Evolutionary conservation across 2,329 filamentous ascomycete species (phyloP).

Genomic region (Helotiales sp.): DNA sequence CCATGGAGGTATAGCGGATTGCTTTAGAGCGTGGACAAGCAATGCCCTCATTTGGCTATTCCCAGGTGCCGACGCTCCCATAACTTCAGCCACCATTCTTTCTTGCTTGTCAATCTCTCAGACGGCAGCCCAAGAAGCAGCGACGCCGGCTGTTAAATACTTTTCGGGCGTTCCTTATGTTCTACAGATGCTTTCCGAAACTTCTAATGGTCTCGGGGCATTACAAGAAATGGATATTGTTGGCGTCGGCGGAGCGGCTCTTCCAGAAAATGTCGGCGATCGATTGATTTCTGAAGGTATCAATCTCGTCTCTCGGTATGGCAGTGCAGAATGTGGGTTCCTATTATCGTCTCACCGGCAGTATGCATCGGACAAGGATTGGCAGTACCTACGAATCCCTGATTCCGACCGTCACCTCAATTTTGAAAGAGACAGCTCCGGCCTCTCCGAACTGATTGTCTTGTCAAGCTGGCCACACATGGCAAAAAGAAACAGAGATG

Average conservation of each 20-base stretch:
- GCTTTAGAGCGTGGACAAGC: conserved; percentile 65
- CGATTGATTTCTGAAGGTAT: conserved; percentile 55
- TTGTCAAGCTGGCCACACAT: conserved; percentile 61
- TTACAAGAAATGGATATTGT: conserved; percentile 62
- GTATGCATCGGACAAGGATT: conserved; percentile 59
- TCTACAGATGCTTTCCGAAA: conserved; percentile 56
- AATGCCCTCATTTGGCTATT: conserved; percentile 66
- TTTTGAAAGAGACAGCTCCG: conserved; percentile 52
- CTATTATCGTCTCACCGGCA: conserved; percentile 65
- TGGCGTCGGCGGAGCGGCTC: conserved; percentile 65
- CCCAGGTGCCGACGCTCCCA: conserved; percentile 58
- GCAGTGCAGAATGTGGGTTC: conserved; percentile 70
- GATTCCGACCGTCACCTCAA: conserved; percentile 43
- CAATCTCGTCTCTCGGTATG: conserved; percentile 65
- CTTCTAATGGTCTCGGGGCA: conserved; percentile 47
- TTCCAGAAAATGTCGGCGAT: conserved; percentile 59
- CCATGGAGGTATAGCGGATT: conserved; percentile 67
- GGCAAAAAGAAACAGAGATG: conserved; percentile 60
- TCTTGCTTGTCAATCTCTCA: conserved; percentile 48
- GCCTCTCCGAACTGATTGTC: conserved; percentile 60
- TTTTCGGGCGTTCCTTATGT: conserved; percentile 68
- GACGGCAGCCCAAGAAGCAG: conserved; percentile 22
- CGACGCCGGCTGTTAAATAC: conserved; percentile 52
- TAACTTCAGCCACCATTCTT: conserved; percentile 60
- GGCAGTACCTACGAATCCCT: conserved; percentile 61